Conservation (phyloP, 257 asterid genomes). For the Leptodermis oblonga region DNA sequence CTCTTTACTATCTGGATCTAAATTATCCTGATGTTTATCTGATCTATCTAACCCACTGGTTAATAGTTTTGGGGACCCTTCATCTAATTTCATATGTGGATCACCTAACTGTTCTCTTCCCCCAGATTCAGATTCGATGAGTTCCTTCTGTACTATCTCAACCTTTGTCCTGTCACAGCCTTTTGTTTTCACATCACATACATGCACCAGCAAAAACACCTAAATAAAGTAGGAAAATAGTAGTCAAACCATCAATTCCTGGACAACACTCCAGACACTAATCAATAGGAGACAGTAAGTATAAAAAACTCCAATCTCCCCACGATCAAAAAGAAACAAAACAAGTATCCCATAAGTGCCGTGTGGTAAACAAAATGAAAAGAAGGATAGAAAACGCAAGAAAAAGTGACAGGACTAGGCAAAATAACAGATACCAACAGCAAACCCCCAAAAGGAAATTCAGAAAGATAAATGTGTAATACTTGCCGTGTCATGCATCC, state of each 20-base stretch:
- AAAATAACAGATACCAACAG: neutral
- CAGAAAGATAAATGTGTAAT: slow-evolving; percentile 1
- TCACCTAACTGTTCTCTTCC: slow-evolving; percentile 30
- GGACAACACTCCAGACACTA: slow-evolving; percentile 9
- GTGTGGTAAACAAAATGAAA: neutral
- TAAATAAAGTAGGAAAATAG: slow-evolving; percentile 28
- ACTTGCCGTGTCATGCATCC: slow-evolving; percentile 90
- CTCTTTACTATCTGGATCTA: slow-evolving; percentile 30
- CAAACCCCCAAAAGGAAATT: neutral
- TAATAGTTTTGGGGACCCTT: slow-evolving; percentile 34
- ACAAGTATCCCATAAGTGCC: neutral
- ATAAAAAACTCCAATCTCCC: neutral
- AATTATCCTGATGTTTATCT: slow-evolving; percentile 35
- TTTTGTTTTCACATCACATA: slow-evolving; percentile 44
- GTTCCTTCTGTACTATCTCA: slow-evolving; percentile 33
- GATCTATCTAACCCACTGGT: slow-evolving; percentile 31
- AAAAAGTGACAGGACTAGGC: neutral
- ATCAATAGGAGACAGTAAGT: slow-evolving; percentile 8
- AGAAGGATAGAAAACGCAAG: neutral
- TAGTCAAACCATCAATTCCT: slow-evolving; percentile 20
- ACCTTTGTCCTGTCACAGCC: slow-evolving; percentile 33
- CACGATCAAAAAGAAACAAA: neutral
- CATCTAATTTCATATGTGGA: slow-evolving; percentile 31
- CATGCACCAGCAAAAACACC: slow-evolving; percentile 85
- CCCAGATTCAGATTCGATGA: slow-evolving; percentile 35